Conservation (phyloP, 1,139 yeast genomes). For the Pichia terricola region DNA sequence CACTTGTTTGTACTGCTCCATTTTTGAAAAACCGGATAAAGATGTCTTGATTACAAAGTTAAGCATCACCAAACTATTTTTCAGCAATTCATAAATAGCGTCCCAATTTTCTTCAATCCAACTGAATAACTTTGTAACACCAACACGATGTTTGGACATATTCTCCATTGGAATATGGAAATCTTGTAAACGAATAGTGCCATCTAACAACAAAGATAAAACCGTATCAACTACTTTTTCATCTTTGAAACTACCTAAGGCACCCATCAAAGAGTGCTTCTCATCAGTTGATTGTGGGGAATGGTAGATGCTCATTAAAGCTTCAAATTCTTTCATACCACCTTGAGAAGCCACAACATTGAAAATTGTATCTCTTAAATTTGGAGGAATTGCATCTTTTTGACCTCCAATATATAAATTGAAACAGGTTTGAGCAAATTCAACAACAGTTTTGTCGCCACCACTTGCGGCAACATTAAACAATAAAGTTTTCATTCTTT, state of each 20-base stretch:
- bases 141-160: slow-evolving; percentile 49
- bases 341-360: slow-evolving; percentile 55
- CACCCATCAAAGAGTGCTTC: slow-evolving; percentile 62
- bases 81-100: slow-evolving; percentile 49
- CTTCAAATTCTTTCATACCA: slow-evolving; percentile 52
- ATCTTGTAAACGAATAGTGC: slow-evolving; percentile 74
- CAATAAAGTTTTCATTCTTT: slow-evolving; percentile 66
- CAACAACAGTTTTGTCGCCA: slow-evolving; percentile 45
- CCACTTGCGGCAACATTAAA: slow-evolving; percentile 61
- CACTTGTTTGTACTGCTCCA: slow-evolving; percentile 43
- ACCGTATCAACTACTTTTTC: slow-evolving; percentile 50
- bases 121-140: slow-evolving; percentile 60
- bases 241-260: slow-evolving; percentile 64
- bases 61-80: slow-evolving; percentile 76
- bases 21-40: slow-evolving; percentile 56
- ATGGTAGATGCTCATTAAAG: slow-evolving; percentile 53
- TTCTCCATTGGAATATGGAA: slow-evolving; percentile 71
- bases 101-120: slow-evolving; percentile 80
- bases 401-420: slow-evolving; percentile 52
- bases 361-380: slow-evolving; percentile 67
- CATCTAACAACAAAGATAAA: slow-evolving; percentile 51
- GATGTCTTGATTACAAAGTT: slow-evolving; percentile 59
- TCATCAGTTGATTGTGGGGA: slow-evolving; percentile 65
- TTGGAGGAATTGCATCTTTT: slow-evolving; percentile 66
- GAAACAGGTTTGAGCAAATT: slow-evolving; percentile 49